Conservation (phyloP, 768 basidiomycete genomes). For the Obba rivulosa region DNA sequence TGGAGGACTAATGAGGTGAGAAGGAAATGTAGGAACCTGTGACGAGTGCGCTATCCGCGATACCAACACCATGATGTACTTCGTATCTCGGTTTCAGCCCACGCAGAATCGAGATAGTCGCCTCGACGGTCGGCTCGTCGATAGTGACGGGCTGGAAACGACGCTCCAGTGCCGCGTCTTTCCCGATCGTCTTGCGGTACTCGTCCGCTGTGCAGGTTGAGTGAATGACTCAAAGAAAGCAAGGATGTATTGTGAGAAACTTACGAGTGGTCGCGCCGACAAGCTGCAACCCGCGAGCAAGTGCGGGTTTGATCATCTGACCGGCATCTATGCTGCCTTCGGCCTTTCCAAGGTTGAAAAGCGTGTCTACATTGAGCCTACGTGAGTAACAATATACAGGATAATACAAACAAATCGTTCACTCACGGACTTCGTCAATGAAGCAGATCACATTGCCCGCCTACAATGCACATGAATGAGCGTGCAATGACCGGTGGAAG, state of each 20-base stretch:
- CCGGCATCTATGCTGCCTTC: slow-evolving; percentile 92
- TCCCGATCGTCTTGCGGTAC: slow-evolving; percentile 86
- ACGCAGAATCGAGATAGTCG: slow-evolving; percentile 81
- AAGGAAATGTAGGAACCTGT: slow-evolving; percentile 47
- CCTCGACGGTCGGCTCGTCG: slow-evolving; percentile 82
- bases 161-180: slow-evolving; percentile 86
- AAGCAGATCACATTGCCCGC: slow-evolving; percentile 83
- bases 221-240: no score
- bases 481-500: not conserved
- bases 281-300: slow-evolving; percentile 81
- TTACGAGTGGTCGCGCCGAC: slow-evolving; percentile 88
- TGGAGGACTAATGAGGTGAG: not conserved
- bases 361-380: slow-evolving; percentile 41
- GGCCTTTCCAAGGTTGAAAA: slow-evolving; percentile 86
- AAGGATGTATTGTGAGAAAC: slow-evolving; percentile 20
- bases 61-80: slow-evolving; percentile 91
- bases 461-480: slow-evolving; percentile 14
- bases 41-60: slow-evolving; percentile 82
- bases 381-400: not conserved
- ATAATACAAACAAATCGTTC: not conserved
- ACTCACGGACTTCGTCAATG: slow-evolving; percentile 91
- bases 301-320: slow-evolving; percentile 89
- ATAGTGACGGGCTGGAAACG: slow-evolving; percentile 89
- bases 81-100: slow-evolving; percentile 83
- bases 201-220: slow-evolving; percentile 78